Conservation (phyloP, 805 yeast genomes). For the Nakazawaea peltata region DNA sequence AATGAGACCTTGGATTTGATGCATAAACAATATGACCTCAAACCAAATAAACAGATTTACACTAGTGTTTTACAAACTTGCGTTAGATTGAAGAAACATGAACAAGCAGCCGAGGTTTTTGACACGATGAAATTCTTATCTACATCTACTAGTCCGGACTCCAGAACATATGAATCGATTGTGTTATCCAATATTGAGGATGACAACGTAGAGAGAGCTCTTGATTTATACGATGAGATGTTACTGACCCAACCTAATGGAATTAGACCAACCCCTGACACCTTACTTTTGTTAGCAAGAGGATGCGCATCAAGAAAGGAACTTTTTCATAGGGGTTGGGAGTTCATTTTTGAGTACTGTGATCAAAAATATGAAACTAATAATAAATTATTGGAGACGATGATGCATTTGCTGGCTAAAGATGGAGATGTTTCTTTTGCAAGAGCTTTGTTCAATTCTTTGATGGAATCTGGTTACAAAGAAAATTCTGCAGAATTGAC, state of each 20-base stretch:
- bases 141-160: constrained; percentile 55
- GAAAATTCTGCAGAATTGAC: constrained; percentile 4
- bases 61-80: constrained; percentile 56
- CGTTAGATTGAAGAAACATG: constrained; percentile 39
- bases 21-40: constrained; percentile 24
- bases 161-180: constrained; percentile 62
- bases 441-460: constrained; percentile 54
- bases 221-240: constrained; percentile 75
- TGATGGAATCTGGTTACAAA: constrained; percentile 29
- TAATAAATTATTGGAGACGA: constrained; percentile 46
- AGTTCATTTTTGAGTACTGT: constrained; percentile 58
- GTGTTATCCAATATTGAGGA: constrained; percentile 57
- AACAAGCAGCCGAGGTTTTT: constrained; percentile 66
- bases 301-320: constrained; percentile 53
- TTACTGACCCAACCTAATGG: constrained; percentile 21
- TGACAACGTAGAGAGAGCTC: constrained; percentile 61
- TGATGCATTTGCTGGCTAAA: constrained; percentile 69
- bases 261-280: constrained; percentile 31
- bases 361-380: constrained; percentile 26
- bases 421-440: constrained; percentile 73
- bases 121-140: constrained; percentile 82
- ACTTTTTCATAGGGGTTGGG: constrained; percentile 63
- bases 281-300: constrained; percentile 51
- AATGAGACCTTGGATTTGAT: constrained; percentile 30
- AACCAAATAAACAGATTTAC: constrained; percentile 38